phyloP scores from a whole-genome alignment of 108 stramenopile species.

The Cyclostephanos tholiformis region DNA sequence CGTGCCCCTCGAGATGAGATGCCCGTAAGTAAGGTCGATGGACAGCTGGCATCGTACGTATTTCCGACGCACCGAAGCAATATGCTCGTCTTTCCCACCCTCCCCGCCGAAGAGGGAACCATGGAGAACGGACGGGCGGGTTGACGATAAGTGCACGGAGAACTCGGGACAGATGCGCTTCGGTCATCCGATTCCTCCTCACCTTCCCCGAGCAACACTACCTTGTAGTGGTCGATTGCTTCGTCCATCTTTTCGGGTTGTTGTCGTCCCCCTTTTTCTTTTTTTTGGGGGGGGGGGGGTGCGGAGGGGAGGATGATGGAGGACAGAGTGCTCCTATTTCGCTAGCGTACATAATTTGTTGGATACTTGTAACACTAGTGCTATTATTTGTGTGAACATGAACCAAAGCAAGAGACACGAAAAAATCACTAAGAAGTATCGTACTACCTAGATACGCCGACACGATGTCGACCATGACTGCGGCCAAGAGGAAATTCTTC shows the following conservation, averaged over 20 bases:
- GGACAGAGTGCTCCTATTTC: too few species aligned
- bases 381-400: too few species aligned
- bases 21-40: slow-evolving; percentile 65
- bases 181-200: not conserved
- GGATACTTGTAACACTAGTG: too few species aligned
- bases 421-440: too few species aligned
- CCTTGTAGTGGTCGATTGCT: slow-evolving; percentile 23
- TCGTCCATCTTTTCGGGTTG: slow-evolving; percentile 2
- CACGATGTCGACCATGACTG: slow-evolving; percentile 2
- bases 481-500: slow-evolving; percentile 23
- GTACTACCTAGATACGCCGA: too few species aligned
- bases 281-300: too few species aligned
- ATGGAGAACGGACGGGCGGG: not conserved
- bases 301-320: too few species aligned
- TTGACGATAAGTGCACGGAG: not conserved
- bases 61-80: slow-evolving; percentile 54
- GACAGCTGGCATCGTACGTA: slow-evolving; percentile 50
- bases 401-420: too few species aligned
- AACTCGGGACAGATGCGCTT: not conserved
- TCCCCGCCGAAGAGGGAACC: slow-evolving; percentile 39
- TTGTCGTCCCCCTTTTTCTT: not conserved
- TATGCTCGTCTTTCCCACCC: slow-evolving; percentile 75
- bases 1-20: slow-evolving; percentile 49
- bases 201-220: slow-evolving; percentile 38
- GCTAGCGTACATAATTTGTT: too few species aligned